A percentile compares a stretch with the other conserved stretches of the same genome.
Evolutionary conservation across 257 asterid genomes (phyloP).

Genomic region (Fraxinus pennsylvanica): DNA sequence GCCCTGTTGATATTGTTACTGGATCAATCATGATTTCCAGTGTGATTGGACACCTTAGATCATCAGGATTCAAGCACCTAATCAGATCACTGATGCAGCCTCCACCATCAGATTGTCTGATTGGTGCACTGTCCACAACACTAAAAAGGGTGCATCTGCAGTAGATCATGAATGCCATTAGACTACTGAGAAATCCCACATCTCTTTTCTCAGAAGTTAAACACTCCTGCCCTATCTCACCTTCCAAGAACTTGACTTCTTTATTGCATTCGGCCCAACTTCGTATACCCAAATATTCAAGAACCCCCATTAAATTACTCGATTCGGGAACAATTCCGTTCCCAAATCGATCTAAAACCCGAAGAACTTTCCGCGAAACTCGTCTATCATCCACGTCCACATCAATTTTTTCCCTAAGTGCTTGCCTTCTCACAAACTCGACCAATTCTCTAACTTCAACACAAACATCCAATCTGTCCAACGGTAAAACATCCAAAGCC

Average conservation of each 20-base stretch:
- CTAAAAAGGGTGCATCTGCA: constrained; percentile 60
- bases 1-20: constrained; percentile 73
- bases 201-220: constrained; percentile 42
- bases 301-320: constrained; percentile 46
- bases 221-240: constrained; percentile 42
- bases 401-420: constrained; percentile 36
- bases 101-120: constrained; percentile 8
- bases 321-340: constrained; percentile 48
- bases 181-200: constrained; percentile 38
- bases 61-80: constrained; percentile 54
- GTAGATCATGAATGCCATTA: constrained; percentile 58
- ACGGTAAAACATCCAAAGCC: constrained; percentile 64
- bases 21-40: constrained; percentile 85
- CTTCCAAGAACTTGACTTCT: constrained; percentile 59
- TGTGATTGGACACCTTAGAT: constrained; percentile 79
- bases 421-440: constrained; percentile 56
- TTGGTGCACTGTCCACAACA: constrained; percentile 18
- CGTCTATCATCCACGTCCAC: constrained; percentile 48
- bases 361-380: constrained; percentile 31
- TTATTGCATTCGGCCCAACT: constrained; percentile 62
- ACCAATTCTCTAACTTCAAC: constrained; percentile 55
- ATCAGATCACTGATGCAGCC: constrained; percentile 21
- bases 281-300: constrained; percentile 52
- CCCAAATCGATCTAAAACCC: constrained; percentile 38
- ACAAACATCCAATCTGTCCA: constrained; percentile 31